phyloP scores from a whole-genome alignment of 139 green algal species.

The Eudorina sp. region DNA sequence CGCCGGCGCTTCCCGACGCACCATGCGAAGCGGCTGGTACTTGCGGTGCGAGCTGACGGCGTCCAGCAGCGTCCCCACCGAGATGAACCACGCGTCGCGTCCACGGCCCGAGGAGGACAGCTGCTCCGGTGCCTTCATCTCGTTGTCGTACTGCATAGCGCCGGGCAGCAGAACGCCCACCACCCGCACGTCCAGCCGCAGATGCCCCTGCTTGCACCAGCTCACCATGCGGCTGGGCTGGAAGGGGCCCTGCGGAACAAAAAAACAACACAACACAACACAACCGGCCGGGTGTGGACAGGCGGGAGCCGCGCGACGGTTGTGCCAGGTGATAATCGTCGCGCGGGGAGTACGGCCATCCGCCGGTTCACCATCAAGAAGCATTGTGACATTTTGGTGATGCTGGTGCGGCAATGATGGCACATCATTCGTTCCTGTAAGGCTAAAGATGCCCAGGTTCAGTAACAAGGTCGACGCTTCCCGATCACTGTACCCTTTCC shows the following conservation, averaged over 20 bases:
- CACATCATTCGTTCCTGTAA: too few species aligned
- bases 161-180: neutral
- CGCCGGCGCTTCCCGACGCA: too few species aligned
- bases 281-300: neutral
- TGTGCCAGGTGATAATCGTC: too few species aligned
- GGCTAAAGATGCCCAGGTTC: too few species aligned
- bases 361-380: too few species aligned
- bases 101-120: neutral
- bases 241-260: constrained; percentile 1
- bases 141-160: neutral
- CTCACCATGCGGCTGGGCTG: neutral
- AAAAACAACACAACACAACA: too few species aligned
- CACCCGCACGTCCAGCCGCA: constrained; percentile 26
- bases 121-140: neutral
- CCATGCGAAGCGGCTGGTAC: constrained; percentile 39
- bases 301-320: too few species aligned
- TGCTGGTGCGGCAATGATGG: too few species aligned
- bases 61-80: constrained; percentile 20
- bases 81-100: constrained; percentile 42
- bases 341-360: too few species aligned
- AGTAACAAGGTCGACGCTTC: too few species aligned
- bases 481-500: too few species aligned
- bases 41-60: constrained; percentile 9
- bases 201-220: constrained; percentile 22
- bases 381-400: too few species aligned